Conservation (phyloP, 306 rosid species). For the Herpetospermum pedunculosum region DNA sequence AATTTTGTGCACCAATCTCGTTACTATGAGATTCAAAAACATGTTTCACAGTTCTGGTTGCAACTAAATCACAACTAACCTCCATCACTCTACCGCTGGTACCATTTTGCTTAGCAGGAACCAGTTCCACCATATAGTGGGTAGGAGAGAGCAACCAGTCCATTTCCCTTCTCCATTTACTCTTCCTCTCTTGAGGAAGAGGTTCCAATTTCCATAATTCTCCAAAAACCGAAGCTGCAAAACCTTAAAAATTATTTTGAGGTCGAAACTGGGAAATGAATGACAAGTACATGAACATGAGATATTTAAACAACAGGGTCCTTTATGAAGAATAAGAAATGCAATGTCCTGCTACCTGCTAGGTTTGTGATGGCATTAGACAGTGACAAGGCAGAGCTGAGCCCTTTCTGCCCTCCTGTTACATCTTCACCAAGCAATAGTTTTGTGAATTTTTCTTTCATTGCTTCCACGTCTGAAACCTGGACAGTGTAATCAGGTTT, state of each 20-base stretch:
- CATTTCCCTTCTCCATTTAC: conserved; percentile 76
- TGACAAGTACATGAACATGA: neutral
- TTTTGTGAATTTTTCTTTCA: conserved; percentile 80
- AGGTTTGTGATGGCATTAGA: conserved; percentile 76
- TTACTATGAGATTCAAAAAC: neutral
- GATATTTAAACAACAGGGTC: neutral
- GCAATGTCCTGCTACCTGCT: conserved; percentile 37
- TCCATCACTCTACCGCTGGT: conserved; percentile 71
- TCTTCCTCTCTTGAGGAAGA: conserved; percentile 60
- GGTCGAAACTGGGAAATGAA: neutral
- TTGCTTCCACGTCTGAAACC: conserved; percentile 51
- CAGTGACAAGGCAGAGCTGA: conserved; percentile 60
- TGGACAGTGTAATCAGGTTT: conserved; percentile 37
- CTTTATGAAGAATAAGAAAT: neutral
- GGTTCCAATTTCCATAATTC: conserved; percentile 97
- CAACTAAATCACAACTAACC: conserved; percentile 34
- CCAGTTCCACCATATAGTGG: conserved; percentile 87
- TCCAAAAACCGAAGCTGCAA: conserved; percentile 74
- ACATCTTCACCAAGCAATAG: conserved; percentile 84
- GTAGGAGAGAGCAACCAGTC: conserved; percentile 91
- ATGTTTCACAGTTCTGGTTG: neutral
- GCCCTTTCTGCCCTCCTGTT: conserved; percentile 74
- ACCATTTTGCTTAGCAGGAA: conserved; percentile 83
- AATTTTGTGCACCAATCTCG: neutral
- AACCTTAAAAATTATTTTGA: neutral